Evolutionary conservation across 192 early-diverging fungal species (phyloP), one percentile per base, ranked within the genome.

Genomic region (Dimargaris verticillata): DNA sequence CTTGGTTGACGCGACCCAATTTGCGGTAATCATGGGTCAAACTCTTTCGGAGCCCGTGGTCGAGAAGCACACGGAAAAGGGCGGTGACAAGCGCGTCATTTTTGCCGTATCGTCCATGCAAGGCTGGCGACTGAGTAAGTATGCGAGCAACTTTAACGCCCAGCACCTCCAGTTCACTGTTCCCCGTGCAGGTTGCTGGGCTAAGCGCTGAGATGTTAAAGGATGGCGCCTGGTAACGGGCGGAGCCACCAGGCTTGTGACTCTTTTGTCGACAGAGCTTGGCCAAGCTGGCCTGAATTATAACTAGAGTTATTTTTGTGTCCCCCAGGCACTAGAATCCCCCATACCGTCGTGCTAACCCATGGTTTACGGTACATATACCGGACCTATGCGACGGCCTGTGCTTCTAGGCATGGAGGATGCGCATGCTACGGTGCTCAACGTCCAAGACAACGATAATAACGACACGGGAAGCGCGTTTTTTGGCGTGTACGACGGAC

Each of bases 401-500:
- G 33, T 7, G 33, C 33, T 38, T 5, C 33, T 38, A 38, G 88
- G 86, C 49, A 98, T 98, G 95, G 95, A 98, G 72, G 95, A 98
- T 74, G 91, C 91, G 20, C 95, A 98, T 76, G 85, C 91, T 20
- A 88, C 91, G 48, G 51, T 91, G 48, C 76, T 93, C 33, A 82
- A 80, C 58, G 54, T 95, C 10, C 72, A 75, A 28, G 63, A 69
- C 11, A 28, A 69, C 29, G 44, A 66, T 1, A 62, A 50, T 18
- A 60, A 41, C 13, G 80, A 76, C 24, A 77, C 78, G 45, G 75
- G 82, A 44, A 72, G 74, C 18, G 86, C 87, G 25, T 95, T 94
- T 71, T 98, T 95, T 80, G 89, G 83, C n/a, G 93, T 98, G 18
- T 98, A 85, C 71, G 95, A 98, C 69, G 95, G 95, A 5, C 95